A percentile compares a stretch with the other conserved stretches of the same genome.
Conservation (phyloP, 306 rosid species). For the Aeschynomene evenia region DNA sequence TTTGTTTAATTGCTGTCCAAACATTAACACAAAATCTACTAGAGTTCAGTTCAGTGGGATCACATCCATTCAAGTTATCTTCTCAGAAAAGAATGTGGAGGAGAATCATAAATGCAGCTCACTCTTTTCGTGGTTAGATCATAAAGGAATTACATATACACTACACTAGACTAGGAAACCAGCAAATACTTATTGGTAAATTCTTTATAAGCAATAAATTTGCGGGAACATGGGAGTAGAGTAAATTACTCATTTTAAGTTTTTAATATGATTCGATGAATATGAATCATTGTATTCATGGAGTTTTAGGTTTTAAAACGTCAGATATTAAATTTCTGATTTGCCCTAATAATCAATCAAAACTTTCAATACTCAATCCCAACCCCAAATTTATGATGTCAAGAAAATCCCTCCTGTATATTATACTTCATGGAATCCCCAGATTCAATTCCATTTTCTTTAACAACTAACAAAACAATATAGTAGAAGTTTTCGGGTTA, state of each 20-base stretch:
- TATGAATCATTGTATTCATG: background rate
- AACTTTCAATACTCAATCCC: background rate
- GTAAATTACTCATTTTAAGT: background rate
- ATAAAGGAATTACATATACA: background rate
- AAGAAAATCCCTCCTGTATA: background rate
- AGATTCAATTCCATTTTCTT: background rate
- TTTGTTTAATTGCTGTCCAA: slow-evolving; percentile 1
- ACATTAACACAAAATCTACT: background rate
- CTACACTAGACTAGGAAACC: background rate
- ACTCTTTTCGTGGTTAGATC: background rate
- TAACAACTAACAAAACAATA: background rate
- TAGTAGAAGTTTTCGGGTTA: background rate
- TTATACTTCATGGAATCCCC: background rate
- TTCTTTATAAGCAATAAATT: slow-evolving; percentile 8
- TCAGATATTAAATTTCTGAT: background rate
- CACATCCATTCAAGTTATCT: background rate
- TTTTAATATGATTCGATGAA: slow-evolving; percentile 2
- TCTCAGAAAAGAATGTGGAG: background rate
- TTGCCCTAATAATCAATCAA: slow-evolving; percentile 5
- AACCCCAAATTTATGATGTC: background rate
- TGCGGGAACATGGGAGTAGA: background rate
- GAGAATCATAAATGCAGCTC: background rate
- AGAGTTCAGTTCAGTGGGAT: background rate
- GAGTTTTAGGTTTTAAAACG: background rate
- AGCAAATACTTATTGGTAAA: background rate